Percentiles rank a stretch among this genome's conserved stretches.
phyloP scores from a whole-genome alignment of 2,329 filamentous ascomycete genomes.

The Aspergillus calidoustus region DNA sequence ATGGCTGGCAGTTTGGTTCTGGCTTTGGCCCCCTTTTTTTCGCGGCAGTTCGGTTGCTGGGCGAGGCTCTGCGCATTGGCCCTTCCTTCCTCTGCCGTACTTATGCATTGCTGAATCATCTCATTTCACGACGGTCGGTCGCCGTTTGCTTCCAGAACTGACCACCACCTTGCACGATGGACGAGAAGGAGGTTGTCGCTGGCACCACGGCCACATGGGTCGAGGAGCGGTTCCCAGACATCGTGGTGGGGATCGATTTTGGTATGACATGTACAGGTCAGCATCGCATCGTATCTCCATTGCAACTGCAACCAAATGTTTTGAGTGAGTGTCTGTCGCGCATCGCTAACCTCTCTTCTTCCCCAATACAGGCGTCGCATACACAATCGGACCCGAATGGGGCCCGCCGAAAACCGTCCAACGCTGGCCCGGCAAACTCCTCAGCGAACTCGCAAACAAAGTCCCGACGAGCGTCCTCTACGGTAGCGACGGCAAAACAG shows the following conservation, averaged over 20 bases:
- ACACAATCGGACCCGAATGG: slow-evolving; percentile 42
- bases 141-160: no score
- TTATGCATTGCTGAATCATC: neutral
- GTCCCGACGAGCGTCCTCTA: slow-evolving; percentile 39
- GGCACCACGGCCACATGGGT: slow-evolving; percentile 3
- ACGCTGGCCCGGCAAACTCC: slow-evolving; percentile 39
- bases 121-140: neutral
- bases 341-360: neutral
- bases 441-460: slow-evolving; percentile 39
- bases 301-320: neutral
- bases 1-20: no score
- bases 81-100: neutral
- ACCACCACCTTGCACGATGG: neutral
- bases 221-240: slow-evolving; percentile 31
- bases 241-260: slow-evolving; percentile 34
- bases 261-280: slow-evolving; percentile 36
- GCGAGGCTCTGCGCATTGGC: neutral
- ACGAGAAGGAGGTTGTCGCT: slow-evolving; percentile 8
- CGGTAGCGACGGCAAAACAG: slow-evolving; percentile 12
- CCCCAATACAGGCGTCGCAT: slow-evolving; percentile 36
- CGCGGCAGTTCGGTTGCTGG: no score
- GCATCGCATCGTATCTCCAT: neutral
- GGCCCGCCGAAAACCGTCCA: slow-evolving; percentile 39
- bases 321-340: neutral
- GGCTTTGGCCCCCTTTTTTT: no score